Evolutionary conservation across 2,329 filamentous ascomycete species (phyloP).

Genomic region (Huntiella omanensis): DNA sequence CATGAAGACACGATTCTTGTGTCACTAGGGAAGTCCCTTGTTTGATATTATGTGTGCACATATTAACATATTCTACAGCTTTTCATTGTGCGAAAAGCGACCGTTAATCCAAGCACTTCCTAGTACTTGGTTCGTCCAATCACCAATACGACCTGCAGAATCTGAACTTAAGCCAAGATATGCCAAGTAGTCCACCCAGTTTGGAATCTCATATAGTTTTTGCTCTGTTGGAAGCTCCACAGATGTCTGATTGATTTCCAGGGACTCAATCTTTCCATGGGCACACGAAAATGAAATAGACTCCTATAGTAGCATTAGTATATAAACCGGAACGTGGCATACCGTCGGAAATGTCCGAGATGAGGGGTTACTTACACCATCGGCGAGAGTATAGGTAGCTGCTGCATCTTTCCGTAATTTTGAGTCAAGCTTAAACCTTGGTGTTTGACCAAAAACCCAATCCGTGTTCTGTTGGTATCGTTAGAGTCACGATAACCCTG

Average conservation of each 20-base stretch:
- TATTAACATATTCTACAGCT: too few species aligned
- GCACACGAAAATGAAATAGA: slow-evolving; percentile 20
- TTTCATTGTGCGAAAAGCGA: too few species aligned
- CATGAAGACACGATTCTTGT: too few species aligned
- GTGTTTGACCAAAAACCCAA: slow-evolving; percentile 77
- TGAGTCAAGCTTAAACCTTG: slow-evolving; percentile 56
- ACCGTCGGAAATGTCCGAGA: not conserved
- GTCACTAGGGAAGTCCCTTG: too few species aligned
- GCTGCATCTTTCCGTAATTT: slow-evolving; percentile 38
- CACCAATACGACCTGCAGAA: not conserved
- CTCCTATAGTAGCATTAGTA: slow-evolving; percentile 7
- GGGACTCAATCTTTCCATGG: slow-evolving; percentile 20
- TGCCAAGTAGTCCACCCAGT: slow-evolving; percentile 6
- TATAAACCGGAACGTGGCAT: not conserved
- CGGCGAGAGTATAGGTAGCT: slow-evolving; percentile 30
- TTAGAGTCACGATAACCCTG: slow-evolving; percentile 10
- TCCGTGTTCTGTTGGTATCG: slow-evolving; percentile 32
- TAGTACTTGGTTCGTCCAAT: slow-evolving; percentile 9
- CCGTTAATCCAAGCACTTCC: slow-evolving; percentile 6
- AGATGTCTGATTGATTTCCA: slow-evolving; percentile 15
- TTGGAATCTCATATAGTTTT: slow-evolving; percentile 11
- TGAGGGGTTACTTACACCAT: slow-evolving; percentile 20
- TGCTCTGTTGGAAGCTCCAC: not conserved
- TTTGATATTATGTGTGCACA: too few species aligned
- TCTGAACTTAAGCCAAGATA: slow-evolving; percentile 1